Evolutionary conservation across 768 basidiomycete genomes (phyloP), one percentile per base, ranked within the genome.

Genomic region (Chalciporus pseudorubinellus): DNA sequence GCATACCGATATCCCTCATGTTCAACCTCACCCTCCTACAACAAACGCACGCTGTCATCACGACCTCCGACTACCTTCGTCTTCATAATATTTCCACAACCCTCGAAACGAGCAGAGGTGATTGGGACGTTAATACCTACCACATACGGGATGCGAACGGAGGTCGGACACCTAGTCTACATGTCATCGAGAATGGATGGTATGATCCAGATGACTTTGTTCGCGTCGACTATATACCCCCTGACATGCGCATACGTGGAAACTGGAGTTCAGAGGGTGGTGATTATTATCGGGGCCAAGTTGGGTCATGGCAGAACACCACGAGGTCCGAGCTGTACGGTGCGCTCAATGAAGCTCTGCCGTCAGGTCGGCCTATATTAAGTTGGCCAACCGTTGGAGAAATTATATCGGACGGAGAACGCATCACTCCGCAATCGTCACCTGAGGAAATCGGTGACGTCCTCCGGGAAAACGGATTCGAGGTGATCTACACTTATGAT

Each of bases 21-120:
- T 63, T 78, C 51, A 72, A 79, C 58, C 41, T 78, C 13, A 68
- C 75, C 2, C 68, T 70, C 51, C 63, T 77, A 18, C 71, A 64
- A 31, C 51, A 60, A 39, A 57, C 61, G 0, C 69, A 77, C 28
- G 56, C 71, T 9, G 68, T 78, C 28, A 58, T 78, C 53, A 71
- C 72, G 2, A 64, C 68, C 18, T 60, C 70, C 5, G 77, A 77
- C 16, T 79, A 74, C 53, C 60, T 78, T 53, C 68, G 71, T 13
- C 60, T 77, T 24, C 72, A 79, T 34, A 64, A 66, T 21, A 65
- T 71, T 13, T 63, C 68, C 5, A 55, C 60, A 3, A 53, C 57
- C 16, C 20, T 57, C 19, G 77, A 79, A 55, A 62, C 64, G 38
- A 60, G 64, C 20, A 66, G 65, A 40, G 77, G 77, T 16, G 58